A percentile compares a stretch with the other conserved stretches of the same genome.
phyloP scores from a whole-genome alignment of 2,329 filamentous ascomycete genomes.

The Cladosporium velox region DNA sequence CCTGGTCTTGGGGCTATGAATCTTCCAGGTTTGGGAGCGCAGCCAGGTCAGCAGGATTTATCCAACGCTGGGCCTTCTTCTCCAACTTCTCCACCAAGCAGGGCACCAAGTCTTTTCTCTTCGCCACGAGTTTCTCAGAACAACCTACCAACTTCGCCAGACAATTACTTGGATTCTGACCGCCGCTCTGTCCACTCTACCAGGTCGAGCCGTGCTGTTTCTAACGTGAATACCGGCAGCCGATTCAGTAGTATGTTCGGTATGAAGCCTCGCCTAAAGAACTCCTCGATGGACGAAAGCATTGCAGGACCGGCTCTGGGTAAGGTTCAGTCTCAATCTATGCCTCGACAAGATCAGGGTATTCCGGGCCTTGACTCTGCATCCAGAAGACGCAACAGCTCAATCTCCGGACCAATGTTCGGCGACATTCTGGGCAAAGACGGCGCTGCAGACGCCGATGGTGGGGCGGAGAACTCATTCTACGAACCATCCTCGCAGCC shows the following conservation, averaged over 20 bases:
- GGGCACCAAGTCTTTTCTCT: conserved; percentile 49
- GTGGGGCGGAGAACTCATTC: conserved; percentile 24
- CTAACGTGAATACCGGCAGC: conserved; percentile 45
- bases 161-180: conserved; percentile 47
- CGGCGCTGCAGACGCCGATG: conserved; percentile 13
- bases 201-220: conserved; percentile 50
- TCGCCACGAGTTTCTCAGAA: conserved; percentile 50
- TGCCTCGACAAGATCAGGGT: conserved; percentile 60
- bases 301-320: conserved; percentile 64
- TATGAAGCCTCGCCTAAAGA: conserved; percentile 64
- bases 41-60: conserved; percentile 25
- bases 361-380: conserved; percentile 35
- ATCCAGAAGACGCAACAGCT: conserved; percentile 54
- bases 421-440: conserved; percentile 42
- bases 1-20: conserved; percentile 43
- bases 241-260: conserved; percentile 56
- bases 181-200: conserved; percentile 50
- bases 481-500: conserved; percentile 21
- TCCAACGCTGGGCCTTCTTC: conserved; percentile 42
- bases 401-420: conserved; percentile 49
- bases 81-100: conserved; percentile 46
- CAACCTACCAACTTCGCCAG: conserved; percentile 46
- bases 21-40: conserved; percentile 34
- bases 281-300: conserved; percentile 61
- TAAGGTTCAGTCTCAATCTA: conserved; percentile 72